Evolutionary conservation across 441 rosid species (phyloP).

Genomic region (Gossypium armourianum): DNA sequence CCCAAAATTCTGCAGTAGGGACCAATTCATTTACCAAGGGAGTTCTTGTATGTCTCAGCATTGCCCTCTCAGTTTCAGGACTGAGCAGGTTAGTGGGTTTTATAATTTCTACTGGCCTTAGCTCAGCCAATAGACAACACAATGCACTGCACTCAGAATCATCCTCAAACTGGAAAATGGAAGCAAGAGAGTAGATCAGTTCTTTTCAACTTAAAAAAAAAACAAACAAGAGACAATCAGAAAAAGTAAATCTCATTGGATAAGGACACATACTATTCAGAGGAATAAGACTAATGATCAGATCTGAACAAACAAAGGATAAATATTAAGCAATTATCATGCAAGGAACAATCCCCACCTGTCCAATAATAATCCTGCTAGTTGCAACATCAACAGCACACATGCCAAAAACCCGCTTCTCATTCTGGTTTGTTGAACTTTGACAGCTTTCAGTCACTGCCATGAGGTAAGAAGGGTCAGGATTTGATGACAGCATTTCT

Average conservation of each 20-base stretch:
- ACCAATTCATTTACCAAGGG: slow-evolving; percentile 74
- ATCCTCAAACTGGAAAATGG: slow-evolving; percentile 56
- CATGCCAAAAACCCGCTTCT: slow-evolving; percentile 52
- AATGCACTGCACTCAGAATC: slow-evolving; percentile 68
- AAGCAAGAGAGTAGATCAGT: slow-evolving; percentile 10
- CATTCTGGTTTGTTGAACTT: slow-evolving; percentile 26
- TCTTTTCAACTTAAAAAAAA: background rate
- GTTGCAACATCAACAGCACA: slow-evolving; percentile 86
- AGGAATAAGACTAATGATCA: background rate
- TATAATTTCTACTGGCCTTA: slow-evolving; percentile 88
- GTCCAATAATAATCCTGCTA: slow-evolving; percentile 73
- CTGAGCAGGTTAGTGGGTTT: slow-evolving; percentile 65
- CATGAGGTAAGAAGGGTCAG: slow-evolving; percentile 84
- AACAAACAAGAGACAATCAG: background rate
- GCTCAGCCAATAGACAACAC: slow-evolving; percentile 68
- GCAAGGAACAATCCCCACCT: slow-evolving; percentile 32
- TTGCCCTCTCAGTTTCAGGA: slow-evolving; percentile 61
- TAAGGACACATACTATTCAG: background rate
- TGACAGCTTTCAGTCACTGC: slow-evolving; percentile 58
- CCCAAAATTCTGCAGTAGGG: slow-evolving; percentile 74
- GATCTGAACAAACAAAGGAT: background rate
- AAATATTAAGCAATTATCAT: background rate
- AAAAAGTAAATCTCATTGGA: background rate
- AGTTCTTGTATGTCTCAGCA: slow-evolving; percentile 72
- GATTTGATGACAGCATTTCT: slow-evolving; percentile 69